Evolutionary conservation across 805 yeast genomes (phyloP), one percentile per base, ranked within the genome.

Genomic region (Metschnikowia amazonensis): DNA sequence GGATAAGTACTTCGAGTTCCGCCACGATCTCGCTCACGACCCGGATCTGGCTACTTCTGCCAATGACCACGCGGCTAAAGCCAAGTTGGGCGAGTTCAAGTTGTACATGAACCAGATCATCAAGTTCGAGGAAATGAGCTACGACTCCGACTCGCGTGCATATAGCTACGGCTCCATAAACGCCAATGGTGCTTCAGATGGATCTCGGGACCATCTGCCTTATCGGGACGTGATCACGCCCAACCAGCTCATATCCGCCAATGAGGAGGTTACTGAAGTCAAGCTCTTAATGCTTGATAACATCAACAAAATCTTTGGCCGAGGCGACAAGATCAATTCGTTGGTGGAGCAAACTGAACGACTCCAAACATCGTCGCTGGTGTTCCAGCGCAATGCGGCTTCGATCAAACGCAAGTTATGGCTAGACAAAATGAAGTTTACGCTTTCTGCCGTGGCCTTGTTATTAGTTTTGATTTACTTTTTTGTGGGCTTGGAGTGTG

Each of bases 301-400:
- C 57, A 81, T 85, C 44, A 88, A 82, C 55, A 74, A 80, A 59
- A 75, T 89, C 21, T 67, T 88, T 54, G 81, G 80, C 53, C 76
- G 96, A 42, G 95, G 95, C 17, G 96, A 88, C 57, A 76, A 86
- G 43, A 79, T 88, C 47, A 77, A 80, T 52, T 64, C 77, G 32
- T 70, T 88, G 51, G 92, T 88, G 25, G 86, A 83, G 62, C 88
- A 88, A 62, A 89, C 96, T 1, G 84, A 85, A 50, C 73, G 81
- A 43, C 74, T 88, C 62, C 86, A 82, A 52, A 74, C 77, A 32
- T 78, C 80, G 29, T 79, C 94, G 7, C 76, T 72, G 65, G 75
- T 83, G 23, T 88, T 88, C 61, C 81, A 87, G 53, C 79, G 83
- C 51, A 75, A 80, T 48, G 84, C 95, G 1, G 78, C 75, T 20